Conservation (phyloP, 2,329 filamentous ascomycete species). For the Penicillium aurantiogriseum region DNA sequence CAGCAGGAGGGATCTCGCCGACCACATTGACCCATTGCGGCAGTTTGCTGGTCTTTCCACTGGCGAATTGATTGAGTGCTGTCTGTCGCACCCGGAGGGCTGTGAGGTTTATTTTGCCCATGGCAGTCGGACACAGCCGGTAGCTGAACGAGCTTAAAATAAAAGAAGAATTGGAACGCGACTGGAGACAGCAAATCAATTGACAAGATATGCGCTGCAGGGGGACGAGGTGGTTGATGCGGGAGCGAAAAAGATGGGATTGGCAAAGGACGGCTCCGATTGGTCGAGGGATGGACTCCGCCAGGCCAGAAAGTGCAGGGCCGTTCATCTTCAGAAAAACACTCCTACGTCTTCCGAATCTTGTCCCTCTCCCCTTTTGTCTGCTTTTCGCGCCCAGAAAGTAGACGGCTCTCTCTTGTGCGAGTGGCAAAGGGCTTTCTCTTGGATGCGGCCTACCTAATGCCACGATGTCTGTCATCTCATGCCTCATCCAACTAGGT, state of each 20-base stretch:
- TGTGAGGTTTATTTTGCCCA: slow-evolving; percentile 50
- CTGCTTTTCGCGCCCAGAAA: slow-evolving; percentile 14
- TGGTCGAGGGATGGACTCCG: slow-evolving; percentile 36
- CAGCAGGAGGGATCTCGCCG: slow-evolving; percentile 58
- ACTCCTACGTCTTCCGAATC: slow-evolving; percentile 11
- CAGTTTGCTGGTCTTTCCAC: slow-evolving; percentile 35
- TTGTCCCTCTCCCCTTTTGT: slow-evolving; percentile 5
- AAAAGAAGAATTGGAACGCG: not conserved
- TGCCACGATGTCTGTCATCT: slow-evolving; percentile 61
- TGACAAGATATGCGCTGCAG: slow-evolving; percentile 3
- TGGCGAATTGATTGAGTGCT: slow-evolving; percentile 39
- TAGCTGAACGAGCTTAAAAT: not conserved
- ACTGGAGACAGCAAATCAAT: not conserved
- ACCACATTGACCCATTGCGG: slow-evolving; percentile 58
- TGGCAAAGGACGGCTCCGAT: slow-evolving; percentile 38
- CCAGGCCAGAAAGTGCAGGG: slow-evolving; percentile 28
- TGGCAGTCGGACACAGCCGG: slow-evolving; percentile 22
- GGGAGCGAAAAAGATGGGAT: slow-evolving; percentile 39
- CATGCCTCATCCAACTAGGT: slow-evolving; percentile 62
- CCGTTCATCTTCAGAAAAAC: slow-evolving; percentile 26
- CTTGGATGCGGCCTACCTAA: slow-evolving; percentile 36
- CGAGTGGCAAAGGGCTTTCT: slow-evolving; percentile 22
- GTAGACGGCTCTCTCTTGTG: slow-evolving; percentile 10
- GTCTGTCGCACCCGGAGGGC: slow-evolving; percentile 47
- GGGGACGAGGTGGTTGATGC: slow-evolving; percentile 15